These are phyloP conservation scores for Piedraia hortae DNA, from an alignment of 2,329 filamentous ascomycete species.

Conservation along the genomic window DNA sequence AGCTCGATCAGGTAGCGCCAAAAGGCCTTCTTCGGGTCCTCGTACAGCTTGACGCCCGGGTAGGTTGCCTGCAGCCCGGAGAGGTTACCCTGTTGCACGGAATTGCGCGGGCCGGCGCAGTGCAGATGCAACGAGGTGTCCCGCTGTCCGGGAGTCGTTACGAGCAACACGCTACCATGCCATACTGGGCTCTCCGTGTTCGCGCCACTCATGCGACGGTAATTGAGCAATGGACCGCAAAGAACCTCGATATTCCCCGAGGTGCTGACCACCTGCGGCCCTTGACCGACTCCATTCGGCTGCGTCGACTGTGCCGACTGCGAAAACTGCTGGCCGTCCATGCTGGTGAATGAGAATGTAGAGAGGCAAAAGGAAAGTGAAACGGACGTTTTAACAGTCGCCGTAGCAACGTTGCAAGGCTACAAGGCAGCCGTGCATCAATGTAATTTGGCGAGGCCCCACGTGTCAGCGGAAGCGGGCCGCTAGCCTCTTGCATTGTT, in stretches of 20 bases:
- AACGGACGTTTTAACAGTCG: too few species aligned
- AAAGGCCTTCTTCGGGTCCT: slow-evolving; percentile 30
- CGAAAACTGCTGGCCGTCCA: too few species aligned
- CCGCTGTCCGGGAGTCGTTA: slow-evolving; percentile 42
- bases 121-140: slow-evolving; percentile 32
- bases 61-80: slow-evolving; percentile 10
- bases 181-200: slow-evolving; percentile 25
- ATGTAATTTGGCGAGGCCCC: not conserved
- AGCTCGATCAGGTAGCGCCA: slow-evolving; percentile 30
- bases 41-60: slow-evolving; percentile 28
- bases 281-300: slow-evolving; percentile 14
- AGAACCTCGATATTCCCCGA: slow-evolving; percentile 26
- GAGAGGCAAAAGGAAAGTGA: too few species aligned
- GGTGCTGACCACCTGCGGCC: slow-evolving; percentile 18
- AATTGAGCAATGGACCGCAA: slow-evolving; percentile 52
- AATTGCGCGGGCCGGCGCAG: slow-evolving; percentile 22
- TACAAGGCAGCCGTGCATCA: too few species aligned
- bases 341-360: not conserved
- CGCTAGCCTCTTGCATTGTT: not conserved
- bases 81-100: too few species aligned
- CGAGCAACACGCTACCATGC: slow-evolving; percentile 66
- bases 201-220: slow-evolving; percentile 39
- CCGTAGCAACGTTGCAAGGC: too few species aligned
- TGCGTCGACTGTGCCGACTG: slow-evolving; percentile 2
- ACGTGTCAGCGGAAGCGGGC: slow-evolving; percentile 1